phyloP scores from a whole-genome alignment of 2,329 filamentous ascomycete genomes.

The Claviceps arundinis region DNA sequence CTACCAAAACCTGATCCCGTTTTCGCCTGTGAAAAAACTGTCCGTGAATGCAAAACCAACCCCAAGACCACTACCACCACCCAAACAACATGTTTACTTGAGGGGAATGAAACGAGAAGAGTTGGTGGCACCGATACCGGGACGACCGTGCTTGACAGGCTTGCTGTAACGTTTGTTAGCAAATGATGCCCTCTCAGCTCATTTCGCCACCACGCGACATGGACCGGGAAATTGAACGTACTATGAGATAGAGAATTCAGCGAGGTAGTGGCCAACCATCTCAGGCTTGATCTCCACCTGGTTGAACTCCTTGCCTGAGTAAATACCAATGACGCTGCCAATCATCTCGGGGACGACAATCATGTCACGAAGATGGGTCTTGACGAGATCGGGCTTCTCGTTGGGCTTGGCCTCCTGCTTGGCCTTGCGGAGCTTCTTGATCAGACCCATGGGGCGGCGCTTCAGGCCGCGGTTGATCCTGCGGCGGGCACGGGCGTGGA shows the following conservation, averaged over 20 bases:
- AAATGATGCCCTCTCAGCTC: background rate
- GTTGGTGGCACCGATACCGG: constrained; percentile 99
- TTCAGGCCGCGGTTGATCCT: constrained; percentile 99
- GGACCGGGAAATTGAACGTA: constrained; percentile 38
- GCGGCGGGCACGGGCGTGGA: constrained; percentile 95
- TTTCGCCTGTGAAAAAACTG: constrained; percentile 36
- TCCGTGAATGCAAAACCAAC: constrained; percentile 46
- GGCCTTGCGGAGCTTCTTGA: constrained; percentile 99
- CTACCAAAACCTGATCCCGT: constrained; percentile 38
- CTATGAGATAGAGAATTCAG: constrained; percentile 99
- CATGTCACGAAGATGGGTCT: constrained; percentile 99
- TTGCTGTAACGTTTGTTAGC: constrained; percentile 57
- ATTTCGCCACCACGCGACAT: background rate
- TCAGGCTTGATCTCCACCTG: constrained; percentile 99
- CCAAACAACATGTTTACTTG: constrained; percentile 65
- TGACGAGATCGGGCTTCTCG: constrained; percentile 99
- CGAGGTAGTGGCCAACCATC: constrained; percentile 99
- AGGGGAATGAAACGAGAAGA: constrained; percentile 99
- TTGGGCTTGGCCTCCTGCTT: constrained; percentile 99
- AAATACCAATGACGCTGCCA: constrained; percentile 94
- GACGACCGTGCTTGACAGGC: constrained; percentile 99
- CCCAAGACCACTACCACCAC: constrained; percentile 21
- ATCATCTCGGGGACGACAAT: constrained; percentile 99
- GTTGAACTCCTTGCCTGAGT: constrained; percentile 99
- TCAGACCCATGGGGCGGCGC: constrained; percentile 99